Conservation (phyloP, 2,329 filamentous ascomycete genomes). For the Penicillium sp. region DNA sequence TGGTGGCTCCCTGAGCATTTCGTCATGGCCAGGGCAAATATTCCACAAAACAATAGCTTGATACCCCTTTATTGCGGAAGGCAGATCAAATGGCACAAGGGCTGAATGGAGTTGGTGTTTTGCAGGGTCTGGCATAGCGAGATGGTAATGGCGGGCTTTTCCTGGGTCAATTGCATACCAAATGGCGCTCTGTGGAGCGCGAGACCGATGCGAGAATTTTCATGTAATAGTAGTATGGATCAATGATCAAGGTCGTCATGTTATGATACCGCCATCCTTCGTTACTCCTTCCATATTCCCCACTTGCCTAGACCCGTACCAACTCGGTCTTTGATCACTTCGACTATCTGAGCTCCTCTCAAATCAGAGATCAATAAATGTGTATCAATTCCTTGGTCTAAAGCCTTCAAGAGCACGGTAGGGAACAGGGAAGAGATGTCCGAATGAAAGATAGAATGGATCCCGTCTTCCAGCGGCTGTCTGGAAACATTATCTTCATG, state of each 20-base stretch:
- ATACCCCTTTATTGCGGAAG: slow-evolving; percentile 27
- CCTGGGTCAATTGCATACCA: slow-evolving; percentile 16
- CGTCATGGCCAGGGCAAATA: background rate
- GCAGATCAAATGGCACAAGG: slow-evolving; percentile 17
- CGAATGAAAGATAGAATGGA: slow-evolving; percentile 30
- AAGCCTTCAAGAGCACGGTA: slow-evolving; percentile 33
- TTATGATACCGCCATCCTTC: background rate
- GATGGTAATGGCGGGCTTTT: background rate
- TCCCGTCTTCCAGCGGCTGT: slow-evolving; percentile 16
- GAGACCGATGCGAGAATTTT: slow-evolving; percentile 7
- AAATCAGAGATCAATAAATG: slow-evolving; percentile 38
- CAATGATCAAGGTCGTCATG: slow-evolving; percentile 6
- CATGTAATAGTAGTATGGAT: slow-evolving; percentile 22
- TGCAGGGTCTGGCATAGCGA: slow-evolving; percentile 3
- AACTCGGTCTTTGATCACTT: slow-evolving; percentile 41
- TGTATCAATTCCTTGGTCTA: slow-evolving; percentile 41
- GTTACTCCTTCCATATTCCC: slow-evolving; percentile 28
- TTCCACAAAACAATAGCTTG: slow-evolving; percentile 17
- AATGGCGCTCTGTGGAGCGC: slow-evolving; percentile 21
- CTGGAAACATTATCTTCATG: background rate
- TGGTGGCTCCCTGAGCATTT: background rate
- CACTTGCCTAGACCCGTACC: slow-evolving; percentile 37
- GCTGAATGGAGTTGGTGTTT: slow-evolving; percentile 27
- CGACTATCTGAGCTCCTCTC: slow-evolving; percentile 28
- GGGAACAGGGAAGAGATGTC: slow-evolving; percentile 21